Percentiles rank a stretch among this genome's conserved stretches.
These are phyloP conservation scores for Puccinia hordei DNA, from an alignment of 1,284 basidiomycete genomes.

Conservation along the genomic window DNA sequence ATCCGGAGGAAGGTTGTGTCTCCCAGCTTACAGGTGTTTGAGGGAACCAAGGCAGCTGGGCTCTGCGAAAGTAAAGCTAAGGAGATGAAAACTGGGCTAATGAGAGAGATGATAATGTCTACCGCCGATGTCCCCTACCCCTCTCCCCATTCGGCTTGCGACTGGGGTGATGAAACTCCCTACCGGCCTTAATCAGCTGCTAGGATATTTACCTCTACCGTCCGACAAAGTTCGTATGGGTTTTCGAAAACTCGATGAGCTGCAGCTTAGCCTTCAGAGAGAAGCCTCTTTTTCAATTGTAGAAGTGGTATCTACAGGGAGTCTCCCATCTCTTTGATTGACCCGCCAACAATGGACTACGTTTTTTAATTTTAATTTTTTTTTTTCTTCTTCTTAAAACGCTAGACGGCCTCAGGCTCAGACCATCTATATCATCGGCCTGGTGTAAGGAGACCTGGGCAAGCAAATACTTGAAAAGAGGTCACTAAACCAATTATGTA, in stretches of 20 bases:
- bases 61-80: slow-evolving; percentile 1
- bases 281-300: slow-evolving; percentile 9
- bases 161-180: slow-evolving; percentile 5
- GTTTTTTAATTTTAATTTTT: too few relatives aligned
- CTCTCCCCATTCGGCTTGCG: slow-evolving; percentile 1
- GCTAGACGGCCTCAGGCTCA: not conserved
- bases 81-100: slow-evolving; percentile 1
- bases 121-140: slow-evolving; percentile 1
- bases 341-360: not conserved
- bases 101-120: slow-evolving; percentile 12
- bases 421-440: not conserved
- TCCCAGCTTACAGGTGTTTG: not conserved
- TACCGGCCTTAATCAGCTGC: slow-evolving; percentile 21
- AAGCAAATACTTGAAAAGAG: slow-evolving; percentile 2
- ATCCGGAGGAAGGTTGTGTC: slow-evolving; percentile 4
- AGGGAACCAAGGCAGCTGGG: not conserved
- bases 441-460: slow-evolving; percentile 8
- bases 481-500: slow-evolving; percentile 6
- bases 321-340: slow-evolving; percentile 1
- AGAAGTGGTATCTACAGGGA: slow-evolving; percentile 18
- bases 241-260: not conserved
- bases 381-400: too few relatives aligned
- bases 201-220: not conserved
- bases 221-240: slow-evolving; percentile 20
- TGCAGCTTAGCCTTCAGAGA: slow-evolving; percentile 2